These are phyloP conservation scores for Omphalotus guepiniiformis DNA, from an alignment of 768 basidiomycete genomes.

Conservation along the genomic window DNA sequence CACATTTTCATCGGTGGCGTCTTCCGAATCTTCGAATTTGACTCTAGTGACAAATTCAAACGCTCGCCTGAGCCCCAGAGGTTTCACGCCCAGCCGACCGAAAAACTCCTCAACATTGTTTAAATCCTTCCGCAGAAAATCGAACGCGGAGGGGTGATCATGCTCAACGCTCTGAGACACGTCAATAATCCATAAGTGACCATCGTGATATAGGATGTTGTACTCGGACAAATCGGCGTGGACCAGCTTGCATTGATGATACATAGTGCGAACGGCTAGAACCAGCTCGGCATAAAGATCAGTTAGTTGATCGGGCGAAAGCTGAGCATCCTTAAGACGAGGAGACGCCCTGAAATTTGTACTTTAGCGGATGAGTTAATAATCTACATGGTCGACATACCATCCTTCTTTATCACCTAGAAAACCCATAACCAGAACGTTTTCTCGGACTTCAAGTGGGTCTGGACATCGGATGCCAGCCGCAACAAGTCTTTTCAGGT, in stretches of 20 bases:
- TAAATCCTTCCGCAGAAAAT: conserved; percentile 91
- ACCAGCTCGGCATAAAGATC: conserved; percentile 77
- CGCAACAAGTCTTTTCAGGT: conserved; percentile 77
- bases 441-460: conserved; percentile 90
- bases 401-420: conserved; percentile 79
- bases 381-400: conserved; percentile 37
- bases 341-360: conserved; percentile 74
- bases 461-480: conserved; percentile 86
- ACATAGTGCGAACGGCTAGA: conserved; percentile 77
- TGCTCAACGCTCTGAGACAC: conserved; percentile 99
- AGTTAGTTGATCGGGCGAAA: conserved; percentile 43
- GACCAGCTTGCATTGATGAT: conserved; percentile 86
- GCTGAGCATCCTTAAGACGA: conserved; percentile 82
- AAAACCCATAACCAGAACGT: conserved; percentile 95
- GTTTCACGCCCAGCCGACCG: conserved; percentile 62
- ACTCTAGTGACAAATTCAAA: conserved; percentile 88
- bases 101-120: conserved; percentile 95
- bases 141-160: conserved; percentile 94
- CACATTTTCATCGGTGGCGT: conserved; percentile 26
- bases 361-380: background rate
- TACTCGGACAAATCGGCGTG: conserved; percentile 99
- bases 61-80: conserved; percentile 73
- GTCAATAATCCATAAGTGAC: conserved; percentile 90
- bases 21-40: conserved; percentile 31
- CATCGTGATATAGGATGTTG: conserved; percentile 86